Evolutionary conservation across 2,329 filamentous ascomycete genomes (phyloP).

Genomic region (Ascochyta rabiei): DNA sequence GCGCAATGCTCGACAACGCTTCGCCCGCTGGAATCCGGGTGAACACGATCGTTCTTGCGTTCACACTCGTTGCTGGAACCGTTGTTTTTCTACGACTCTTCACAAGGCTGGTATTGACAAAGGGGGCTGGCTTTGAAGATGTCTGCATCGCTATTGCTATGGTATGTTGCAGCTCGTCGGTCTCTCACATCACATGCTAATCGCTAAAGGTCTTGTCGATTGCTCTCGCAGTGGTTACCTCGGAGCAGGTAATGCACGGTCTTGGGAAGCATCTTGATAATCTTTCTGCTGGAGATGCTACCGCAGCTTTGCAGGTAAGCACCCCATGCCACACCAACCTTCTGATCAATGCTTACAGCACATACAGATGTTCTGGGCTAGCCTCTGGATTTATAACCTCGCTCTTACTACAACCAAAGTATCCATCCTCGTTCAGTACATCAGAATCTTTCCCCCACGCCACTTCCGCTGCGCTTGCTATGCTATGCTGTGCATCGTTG

Average conservation of each 20-base stretch:
- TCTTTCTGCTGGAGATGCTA: conserved; percentile 6
- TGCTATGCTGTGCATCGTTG: conserved; percentile 33
- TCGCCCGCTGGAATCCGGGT: conserved; percentile 40
- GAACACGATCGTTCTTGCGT: conserved; percentile 38
- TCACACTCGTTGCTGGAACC: conserved; percentile 39
- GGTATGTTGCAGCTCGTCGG: conserved; percentile 24
- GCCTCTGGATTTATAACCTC: conserved; percentile 43
- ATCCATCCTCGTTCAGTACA: conserved; percentile 42
- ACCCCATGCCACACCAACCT: neutral
- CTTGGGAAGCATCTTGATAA: conserved; percentile 31
- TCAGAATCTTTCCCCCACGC: conserved; percentile 38
- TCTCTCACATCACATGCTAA: conserved; percentile 8
- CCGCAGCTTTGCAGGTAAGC: conserved; percentile 22
- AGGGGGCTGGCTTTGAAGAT: conserved; percentile 38
- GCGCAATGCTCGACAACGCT: conserved; percentile 21
- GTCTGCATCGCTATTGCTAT: conserved; percentile 39
- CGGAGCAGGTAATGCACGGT: conserved; percentile 40
- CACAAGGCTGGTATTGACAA: conserved; percentile 34
- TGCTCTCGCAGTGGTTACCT: conserved; percentile 33
- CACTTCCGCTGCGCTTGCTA: conserved; percentile 38
- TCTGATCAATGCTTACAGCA: neutral
- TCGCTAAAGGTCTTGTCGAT: conserved; percentile 31
- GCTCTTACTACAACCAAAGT: conserved; percentile 40
- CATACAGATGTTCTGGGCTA: conserved; percentile 44
- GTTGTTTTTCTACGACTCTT: conserved; percentile 41